Evolutionary conservation across 2,329 filamentous ascomycete species (phyloP), one percentile per base, ranked within the genome.

Genomic region (Podosphaera xanthii): DNA sequence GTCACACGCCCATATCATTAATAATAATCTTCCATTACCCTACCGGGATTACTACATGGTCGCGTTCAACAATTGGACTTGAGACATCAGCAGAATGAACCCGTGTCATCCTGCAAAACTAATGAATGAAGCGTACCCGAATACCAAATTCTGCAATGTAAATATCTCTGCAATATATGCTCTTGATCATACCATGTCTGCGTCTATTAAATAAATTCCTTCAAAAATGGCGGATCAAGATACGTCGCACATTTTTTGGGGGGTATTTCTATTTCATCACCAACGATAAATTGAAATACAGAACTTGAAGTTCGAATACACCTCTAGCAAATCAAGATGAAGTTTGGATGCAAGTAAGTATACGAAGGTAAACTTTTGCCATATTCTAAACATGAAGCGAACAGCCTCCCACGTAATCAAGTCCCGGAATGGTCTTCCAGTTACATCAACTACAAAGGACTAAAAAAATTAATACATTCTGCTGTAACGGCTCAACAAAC

Each of bases 391-490:
- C 4, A 59, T 60, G 22, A 58, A 61, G n/a, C n/a, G 31, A 49
- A n/a, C 49, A 83, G 81, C 69, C 77, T 94, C 59, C 80, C 86
- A 22, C 81, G 86, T 55, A 89, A 90, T 69, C 86, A 91, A 72
- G 86, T 92, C 68, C 87, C 87, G 55, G 87, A 91, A 73, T 94
- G 87, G 87, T 83, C 86, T 58, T 76, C 82, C 60, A 83, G 78
- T 38, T 94, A 94, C 70, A 90, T 92, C 74, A 82, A 92, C 73
- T 94, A 94, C 75, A 92, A 91, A 70, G 82, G 83, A 65, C 75
- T 97, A 67, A 98, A 98, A 77, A 95, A 92, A 75, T 80, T 96
- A 63, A 90, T 98, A 74, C 97, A 95, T 69, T 73, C 73, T 67
- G 84, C 86, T 40, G 77, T 81, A 60, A 76, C 79, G 63, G 78